Percentiles rank a stretch among this genome's conserved stretches.
These are phyloP conservation scores for Sporodiniella umbellata DNA, from an alignment of 371 early-diverging fungal genomes.

Conservation along the genomic window DNA sequence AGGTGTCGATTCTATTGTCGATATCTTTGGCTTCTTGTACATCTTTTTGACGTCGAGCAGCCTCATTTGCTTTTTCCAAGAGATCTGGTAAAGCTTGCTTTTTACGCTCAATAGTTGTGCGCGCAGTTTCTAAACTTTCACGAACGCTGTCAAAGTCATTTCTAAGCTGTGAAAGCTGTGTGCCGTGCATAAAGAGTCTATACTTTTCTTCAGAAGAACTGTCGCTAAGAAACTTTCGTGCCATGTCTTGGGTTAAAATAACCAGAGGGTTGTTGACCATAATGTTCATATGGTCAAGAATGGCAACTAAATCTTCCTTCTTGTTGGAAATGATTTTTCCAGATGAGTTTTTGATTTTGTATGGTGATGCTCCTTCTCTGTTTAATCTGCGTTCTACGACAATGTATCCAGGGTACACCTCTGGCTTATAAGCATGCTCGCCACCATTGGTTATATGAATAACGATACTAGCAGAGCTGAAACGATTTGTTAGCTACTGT, in stretches of 20 bases:
- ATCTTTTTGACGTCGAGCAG: constrained; percentile 58
- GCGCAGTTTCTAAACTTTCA: constrained; percentile 65
- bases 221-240: constrained; percentile 83
- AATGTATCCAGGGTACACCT: constrained; percentile 79
- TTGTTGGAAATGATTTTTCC: constrained; percentile 67
- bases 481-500: background rate
- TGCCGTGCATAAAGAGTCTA: constrained; percentile 84
- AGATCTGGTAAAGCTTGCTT: constrained; percentile 56
- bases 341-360: constrained; percentile 69
- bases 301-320: constrained; percentile 77
- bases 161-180: constrained; percentile 75
- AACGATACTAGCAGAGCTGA: constrained; percentile 60
- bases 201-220: constrained; percentile 85
- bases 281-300: constrained; percentile 87
- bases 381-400: constrained; percentile 79
- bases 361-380: constrained; percentile 65
- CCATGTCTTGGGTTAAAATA: constrained; percentile 90
- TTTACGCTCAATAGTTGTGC: constrained; percentile 55
- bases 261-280: constrained; percentile 92
- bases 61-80: constrained; percentile 57
- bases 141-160: constrained; percentile 69
- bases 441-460: constrained; percentile 84
- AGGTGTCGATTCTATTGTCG: constrained; percentile 51
- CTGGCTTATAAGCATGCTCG: constrained; percentile 74
- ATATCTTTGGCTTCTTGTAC: constrained; percentile 63